A percentile compares a stretch with the other conserved stretches of the same genome.
phyloP scores from a whole-genome alignment of 768 basidiomycete genomes.

The Suillus brevipes region DNA sequence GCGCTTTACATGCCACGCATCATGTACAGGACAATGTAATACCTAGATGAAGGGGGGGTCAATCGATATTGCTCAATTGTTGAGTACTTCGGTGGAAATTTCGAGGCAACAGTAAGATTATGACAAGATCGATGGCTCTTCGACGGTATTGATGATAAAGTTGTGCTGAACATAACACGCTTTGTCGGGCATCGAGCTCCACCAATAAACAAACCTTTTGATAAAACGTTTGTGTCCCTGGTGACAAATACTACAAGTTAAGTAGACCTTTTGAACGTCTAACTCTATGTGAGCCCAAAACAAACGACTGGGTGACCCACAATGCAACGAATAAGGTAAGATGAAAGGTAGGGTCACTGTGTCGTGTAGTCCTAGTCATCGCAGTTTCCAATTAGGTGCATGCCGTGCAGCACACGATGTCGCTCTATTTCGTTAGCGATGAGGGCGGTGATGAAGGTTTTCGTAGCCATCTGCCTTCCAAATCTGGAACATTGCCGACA shows the following conservation, averaged over 20 bases:
- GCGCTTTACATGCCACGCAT: background rate
- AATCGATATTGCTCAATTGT: background rate
- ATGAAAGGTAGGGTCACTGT: slow-evolving; percentile 1
- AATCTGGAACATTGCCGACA: slow-evolving; percentile 37
- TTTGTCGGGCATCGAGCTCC: background rate
- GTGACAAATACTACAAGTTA: background rate
- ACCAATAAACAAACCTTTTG: background rate
- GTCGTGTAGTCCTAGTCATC: background rate
- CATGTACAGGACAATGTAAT: background rate
- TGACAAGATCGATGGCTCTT: background rate
- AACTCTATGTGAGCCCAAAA: background rate
- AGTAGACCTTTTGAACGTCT: background rate
- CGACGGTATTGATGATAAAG: background rate
- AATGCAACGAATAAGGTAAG: background rate
- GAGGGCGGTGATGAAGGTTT: background rate
- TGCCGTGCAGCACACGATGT: slow-evolving; percentile 1
- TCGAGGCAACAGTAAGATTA: background rate
- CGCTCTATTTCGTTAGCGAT: background rate
- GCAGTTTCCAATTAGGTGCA: background rate
- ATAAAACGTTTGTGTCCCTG: background rate
- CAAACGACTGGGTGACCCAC: background rate
- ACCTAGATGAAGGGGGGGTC: background rate
- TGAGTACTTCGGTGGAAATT: background rate
- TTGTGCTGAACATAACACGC: background rate
- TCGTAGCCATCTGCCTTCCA: slow-evolving; percentile 39